These are phyloP conservation scores for Uromyces viciae-fabae DNA, from an alignment of 1,284 basidiomycete species.

Conservation along the genomic window DNA sequence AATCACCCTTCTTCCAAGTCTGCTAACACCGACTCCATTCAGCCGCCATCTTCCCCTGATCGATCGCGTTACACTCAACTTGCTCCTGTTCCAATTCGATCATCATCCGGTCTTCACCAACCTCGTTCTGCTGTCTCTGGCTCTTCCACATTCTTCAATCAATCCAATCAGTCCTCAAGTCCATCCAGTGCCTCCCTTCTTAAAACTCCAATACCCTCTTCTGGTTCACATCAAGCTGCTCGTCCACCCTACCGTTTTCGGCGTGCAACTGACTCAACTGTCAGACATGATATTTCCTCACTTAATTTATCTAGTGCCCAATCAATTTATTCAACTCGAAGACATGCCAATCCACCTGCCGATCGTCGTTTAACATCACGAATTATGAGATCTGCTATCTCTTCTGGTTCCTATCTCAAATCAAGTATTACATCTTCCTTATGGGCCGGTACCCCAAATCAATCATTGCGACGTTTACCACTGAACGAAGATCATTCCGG, in stretches of 20 bases:
- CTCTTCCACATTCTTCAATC: too few species aligned
- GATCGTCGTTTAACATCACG: background rate
- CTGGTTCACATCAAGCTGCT: too few species aligned
- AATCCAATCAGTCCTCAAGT: too few species aligned
- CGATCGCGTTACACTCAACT: too few species aligned
- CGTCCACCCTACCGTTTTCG: slow-evolving; percentile 3
- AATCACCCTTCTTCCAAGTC: too few species aligned
- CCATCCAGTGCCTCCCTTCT: too few species aligned
- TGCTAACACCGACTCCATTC: too few species aligned
- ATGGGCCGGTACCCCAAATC: background rate
- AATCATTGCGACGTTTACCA: background rate
- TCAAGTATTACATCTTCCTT: background rate
- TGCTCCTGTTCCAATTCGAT: too few species aligned
- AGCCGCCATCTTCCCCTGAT: too few species aligned
- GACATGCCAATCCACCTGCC: background rate
- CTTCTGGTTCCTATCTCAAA: background rate
- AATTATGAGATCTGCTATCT: background rate
- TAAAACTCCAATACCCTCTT: too few species aligned
- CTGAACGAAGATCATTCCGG: background rate
- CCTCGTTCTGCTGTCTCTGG: too few species aligned
- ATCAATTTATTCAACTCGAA: background rate
- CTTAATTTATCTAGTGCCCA: background rate
- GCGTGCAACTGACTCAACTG: background rate
- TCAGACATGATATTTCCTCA: background rate
- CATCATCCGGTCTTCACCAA: too few species aligned